Base-by-base conservation (phyloP, 139 green algal genomes). In the Volvox africanus region DNA sequence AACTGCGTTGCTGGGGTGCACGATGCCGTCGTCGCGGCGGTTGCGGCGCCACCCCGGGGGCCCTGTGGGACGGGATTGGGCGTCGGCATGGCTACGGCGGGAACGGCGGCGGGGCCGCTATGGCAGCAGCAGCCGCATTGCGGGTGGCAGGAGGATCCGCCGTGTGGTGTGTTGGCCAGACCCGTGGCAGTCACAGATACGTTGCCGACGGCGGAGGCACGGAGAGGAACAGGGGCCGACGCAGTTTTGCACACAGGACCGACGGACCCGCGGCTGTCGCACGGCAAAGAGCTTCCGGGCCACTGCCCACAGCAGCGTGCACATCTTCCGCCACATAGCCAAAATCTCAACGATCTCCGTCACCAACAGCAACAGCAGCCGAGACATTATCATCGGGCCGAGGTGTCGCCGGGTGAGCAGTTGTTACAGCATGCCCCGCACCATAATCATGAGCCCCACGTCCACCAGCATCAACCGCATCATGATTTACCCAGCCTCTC, bases 401-500 rank as follows among this genome's bases (percentile, higher is more conserved):
- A 79, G 14, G 67, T 75, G 71, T 79, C 71, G 26, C 71, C 71
- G 9, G 71, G 32, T 21, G 71, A 20, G 71, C 71, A 79, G 26
- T 35, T 79, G 1, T 5, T 19, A 17, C 76, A 61, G 2, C 76
- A 24, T 20, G 32, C 1, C 33, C 76, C 76, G 30, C 30, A 61
- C 14, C 76, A 82, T 18, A 33, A 82, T 11, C 76, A 61, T 20
- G 13, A 82, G 3, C n/a, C 3, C 76, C 76, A 61, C 30, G 16
- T 1, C 22, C 76, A 82, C 26, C 71, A 79, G 71, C 71, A 79
- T 1, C 71, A 79, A 1, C 65, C 22, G 33, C 24, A 55, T 55
- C 44, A 55, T 55, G 44, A 55, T 55, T 55, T 82, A 28, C 85
- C 85, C 35, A 80, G 32, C 18, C 19, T 89, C 18, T 89, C 85